Conservation (phyloP, 352 stramenopile genomes). For the Paralagenidium karlingii region DNA sequence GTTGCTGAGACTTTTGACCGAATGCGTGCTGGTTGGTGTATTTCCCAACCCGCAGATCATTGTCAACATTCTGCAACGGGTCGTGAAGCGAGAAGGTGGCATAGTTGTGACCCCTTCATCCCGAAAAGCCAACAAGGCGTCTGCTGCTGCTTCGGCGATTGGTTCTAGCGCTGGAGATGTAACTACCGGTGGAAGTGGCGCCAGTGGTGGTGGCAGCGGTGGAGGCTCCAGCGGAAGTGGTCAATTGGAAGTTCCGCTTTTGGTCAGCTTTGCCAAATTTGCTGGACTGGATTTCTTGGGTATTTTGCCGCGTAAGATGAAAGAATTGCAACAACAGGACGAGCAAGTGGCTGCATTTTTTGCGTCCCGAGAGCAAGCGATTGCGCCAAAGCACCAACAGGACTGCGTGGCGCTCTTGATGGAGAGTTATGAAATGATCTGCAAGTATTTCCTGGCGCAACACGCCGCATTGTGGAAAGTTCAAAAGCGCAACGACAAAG, state of each 20-base stretch:
- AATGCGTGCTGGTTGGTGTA: conserved; percentile 75
- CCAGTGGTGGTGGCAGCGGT: conserved; percentile 9
- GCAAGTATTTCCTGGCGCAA: conserved; percentile 82
- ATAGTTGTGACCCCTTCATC: too few relatives aligned
- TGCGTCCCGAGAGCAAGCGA: conserved; percentile 12
- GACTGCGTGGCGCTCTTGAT: conserved; percentile 70
- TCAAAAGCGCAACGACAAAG: conserved; percentile 88
- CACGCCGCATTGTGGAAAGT: conserved; percentile 86
- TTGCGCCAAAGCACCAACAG: conserved; percentile 52
- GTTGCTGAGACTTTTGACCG: conserved; percentile 63
- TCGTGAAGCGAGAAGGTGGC: conserved; percentile 31
- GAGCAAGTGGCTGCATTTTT: conserved; percentile 25
- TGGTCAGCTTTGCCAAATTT: conserved; percentile 91
- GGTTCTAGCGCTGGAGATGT: background rate
- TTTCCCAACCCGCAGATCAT: conserved; percentile 59
- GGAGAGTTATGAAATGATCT: conserved; percentile 83
- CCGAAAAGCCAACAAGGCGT: too few relatives aligned
- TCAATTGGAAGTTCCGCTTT: conserved; percentile 85
- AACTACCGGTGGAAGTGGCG: conserved; percentile 14
- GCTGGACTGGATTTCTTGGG: conserved; percentile 84
- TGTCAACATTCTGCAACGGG: conserved; percentile 69
- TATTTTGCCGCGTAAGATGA: conserved; percentile 48
- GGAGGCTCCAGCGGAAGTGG: conserved; percentile 9
- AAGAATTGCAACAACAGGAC: conserved; percentile 28
- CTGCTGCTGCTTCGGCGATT: background rate